Conservation (phyloP, 1,139 yeast genomes). For the Magnusiomyces fungicola region DNA sequence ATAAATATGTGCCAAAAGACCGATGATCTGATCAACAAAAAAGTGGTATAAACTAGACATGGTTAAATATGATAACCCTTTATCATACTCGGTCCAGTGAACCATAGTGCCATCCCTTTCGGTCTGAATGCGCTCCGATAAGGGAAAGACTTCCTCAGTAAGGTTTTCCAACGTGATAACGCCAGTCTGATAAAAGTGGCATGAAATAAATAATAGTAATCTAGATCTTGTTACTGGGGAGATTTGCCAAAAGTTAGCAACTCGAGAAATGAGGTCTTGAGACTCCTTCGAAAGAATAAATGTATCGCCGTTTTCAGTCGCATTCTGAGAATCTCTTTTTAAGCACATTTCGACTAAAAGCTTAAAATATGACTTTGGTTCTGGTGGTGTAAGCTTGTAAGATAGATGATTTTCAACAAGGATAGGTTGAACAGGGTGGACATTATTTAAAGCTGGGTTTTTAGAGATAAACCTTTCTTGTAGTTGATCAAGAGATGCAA, state of each 20-base stretch:
- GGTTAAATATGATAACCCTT: constrained; percentile 46
- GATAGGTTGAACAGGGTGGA: constrained; percentile 6
- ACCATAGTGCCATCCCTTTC: neutral
- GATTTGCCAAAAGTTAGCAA: constrained; percentile 57
- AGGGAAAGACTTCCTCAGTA: constrained; percentile 29
- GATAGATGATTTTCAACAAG: constrained; percentile 11
- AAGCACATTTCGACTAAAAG: constrained; percentile 29
- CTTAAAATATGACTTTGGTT: constrained; percentile 37
- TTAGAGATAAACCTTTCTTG: constrained; percentile 19
- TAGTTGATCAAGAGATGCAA: constrained; percentile 35
- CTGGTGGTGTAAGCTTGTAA: constrained; percentile 26
- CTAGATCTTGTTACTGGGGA: constrained; percentile 47
- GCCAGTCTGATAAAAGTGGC: constrained; percentile 47
- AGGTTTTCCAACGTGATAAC: constrained; percentile 60
- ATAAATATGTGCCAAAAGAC: constrained; percentile 41
- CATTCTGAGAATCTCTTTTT: constrained; percentile 29
- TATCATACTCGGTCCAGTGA: constrained; percentile 46
- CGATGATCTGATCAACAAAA: constrained; percentile 43
- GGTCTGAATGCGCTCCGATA: constrained; percentile 1
- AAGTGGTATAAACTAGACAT: constrained; percentile 44
- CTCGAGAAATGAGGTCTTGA: constrained; percentile 38
- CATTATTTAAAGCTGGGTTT: constrained; percentile 7
- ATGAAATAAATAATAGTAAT: constrained; percentile 42
- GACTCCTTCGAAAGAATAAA: constrained; percentile 36
- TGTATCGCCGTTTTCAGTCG: constrained; percentile 19